Base-by-base conservation (phyloP, 2,329 filamentous ascomycete genomes). In the Diaporthe sp. region DNA sequence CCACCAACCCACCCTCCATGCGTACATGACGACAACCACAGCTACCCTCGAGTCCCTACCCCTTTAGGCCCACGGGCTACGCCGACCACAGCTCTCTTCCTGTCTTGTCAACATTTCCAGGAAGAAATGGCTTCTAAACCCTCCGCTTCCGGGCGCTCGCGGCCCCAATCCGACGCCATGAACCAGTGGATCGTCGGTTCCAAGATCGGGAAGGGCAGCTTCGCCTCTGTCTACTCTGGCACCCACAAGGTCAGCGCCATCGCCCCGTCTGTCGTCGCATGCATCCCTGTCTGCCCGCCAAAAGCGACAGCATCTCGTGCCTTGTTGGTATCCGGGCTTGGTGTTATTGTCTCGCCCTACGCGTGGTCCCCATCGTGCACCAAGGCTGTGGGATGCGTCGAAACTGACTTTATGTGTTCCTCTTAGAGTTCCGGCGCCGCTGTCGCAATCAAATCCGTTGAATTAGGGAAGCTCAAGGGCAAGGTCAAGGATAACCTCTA, bases 401-500 rank as follows among this genome's bases (percentile, higher is more conserved):
- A 50, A 17, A 55, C 76, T 77, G 74, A 76, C 76, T 64, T 47
- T 60, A 19, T 71, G 47, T 74, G 71, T 77, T 60, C 78, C 66
- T 81, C 52, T 61, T 61, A 97, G 95, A 92, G 92, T 83, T 92
- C 93, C 78, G 93, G 93, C 79, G 93, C 93, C 77, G 92, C 94
- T 76, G 97, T 98, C 69, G 97, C 97, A 76, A 95, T 99, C 90
- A 99, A 99, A 85, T 97, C 96, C 35, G 97, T 99, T 83, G 95
- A 97, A 80, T 90, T 97, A 79, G 90, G 89, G 78, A 96, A 97
- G 81, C 89, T 99, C 33, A 98, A 97, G 85, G 96, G 94, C 87
- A 98, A 98, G 86, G 91, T 99, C 72, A 97, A 96, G 82, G 96
- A 98, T 77, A 99, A 98, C 84, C 92, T 99, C 70, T 95, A 97